Evolutionary conservation across 331 rosid species (phyloP).

Genomic region (Rhamnella rubrinervis): DNA sequence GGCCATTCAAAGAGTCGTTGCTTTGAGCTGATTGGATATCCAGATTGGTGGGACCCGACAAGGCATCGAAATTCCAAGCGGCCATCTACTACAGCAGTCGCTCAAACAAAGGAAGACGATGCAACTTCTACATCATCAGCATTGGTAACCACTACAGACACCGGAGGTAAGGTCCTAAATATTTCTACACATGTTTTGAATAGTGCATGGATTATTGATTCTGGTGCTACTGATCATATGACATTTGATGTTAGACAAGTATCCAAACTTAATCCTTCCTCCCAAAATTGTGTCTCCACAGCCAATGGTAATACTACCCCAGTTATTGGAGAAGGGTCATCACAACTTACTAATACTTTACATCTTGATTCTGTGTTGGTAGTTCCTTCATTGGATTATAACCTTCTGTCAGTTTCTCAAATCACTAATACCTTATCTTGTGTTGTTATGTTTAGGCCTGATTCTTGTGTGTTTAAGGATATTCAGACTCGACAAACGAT

Average conservation of each 20-base stretch:
- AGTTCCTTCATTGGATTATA: neutral
- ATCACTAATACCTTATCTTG: neutral
- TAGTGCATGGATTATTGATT: neutral
- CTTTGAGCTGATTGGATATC: too few relatives aligned
- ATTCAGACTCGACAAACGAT: neutral
- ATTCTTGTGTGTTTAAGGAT: constrained; percentile 7
- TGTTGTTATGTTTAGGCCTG: neutral
- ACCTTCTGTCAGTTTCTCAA: neutral
- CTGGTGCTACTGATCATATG: neutral
- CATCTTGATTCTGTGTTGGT: neutral
- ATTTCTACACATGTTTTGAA: neutral
- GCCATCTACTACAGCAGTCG: too few relatives aligned
- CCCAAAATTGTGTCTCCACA: neutral
- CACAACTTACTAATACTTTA: neutral
- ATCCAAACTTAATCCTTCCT: neutral
- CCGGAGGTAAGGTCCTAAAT: too few relatives aligned
- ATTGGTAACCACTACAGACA: too few relatives aligned
- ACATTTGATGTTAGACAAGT: neutral
- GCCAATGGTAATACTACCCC: neutral
- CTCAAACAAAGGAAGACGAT: too few relatives aligned
- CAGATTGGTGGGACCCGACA: too few relatives aligned
- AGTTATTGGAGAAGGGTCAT: neutral
- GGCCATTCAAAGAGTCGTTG: too few relatives aligned
- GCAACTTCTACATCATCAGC: too few relatives aligned
- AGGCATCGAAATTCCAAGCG: too few relatives aligned